Conservation (phyloP, 2,329 filamentous ascomycete species). For the Chaetomium strumarium region DNA sequence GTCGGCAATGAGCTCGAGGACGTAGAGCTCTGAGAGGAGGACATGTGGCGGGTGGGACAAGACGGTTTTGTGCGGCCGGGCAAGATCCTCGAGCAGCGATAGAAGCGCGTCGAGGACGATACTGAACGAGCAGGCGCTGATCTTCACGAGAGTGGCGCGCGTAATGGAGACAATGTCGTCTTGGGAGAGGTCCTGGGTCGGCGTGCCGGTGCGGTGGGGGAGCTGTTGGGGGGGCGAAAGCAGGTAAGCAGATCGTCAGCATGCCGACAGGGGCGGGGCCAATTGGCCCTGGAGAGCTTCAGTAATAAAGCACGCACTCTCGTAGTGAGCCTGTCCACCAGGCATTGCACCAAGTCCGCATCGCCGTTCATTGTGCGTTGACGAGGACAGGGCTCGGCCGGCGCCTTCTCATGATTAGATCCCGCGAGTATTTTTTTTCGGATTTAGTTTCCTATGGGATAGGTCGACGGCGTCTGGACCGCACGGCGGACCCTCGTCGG, state of each 20-base stretch:
- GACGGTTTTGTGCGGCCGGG: conserved; percentile 47
- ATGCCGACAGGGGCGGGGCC: not conserved
- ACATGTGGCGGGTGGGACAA: conserved; percentile 53
- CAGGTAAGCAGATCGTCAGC: not conserved
- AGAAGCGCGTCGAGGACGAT: conserved; percentile 53
- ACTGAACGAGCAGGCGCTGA: conserved; percentile 49
- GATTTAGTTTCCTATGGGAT: conserved; percentile 2
- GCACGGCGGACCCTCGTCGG: conserved; percentile 5
- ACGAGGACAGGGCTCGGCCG: conserved; percentile 24
- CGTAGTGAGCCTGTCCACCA: conserved; percentile 57
- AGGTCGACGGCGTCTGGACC: conserved; percentile 6
- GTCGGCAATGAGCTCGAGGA: conserved; percentile 58
- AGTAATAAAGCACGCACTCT: conserved; percentile 40
- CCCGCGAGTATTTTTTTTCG: conserved; percentile 2
- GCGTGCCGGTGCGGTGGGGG: conserved; percentile 56
- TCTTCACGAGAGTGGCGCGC: conserved; percentile 54
- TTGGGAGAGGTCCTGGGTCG: conserved; percentile 49
- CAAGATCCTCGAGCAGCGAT: conserved; percentile 52
- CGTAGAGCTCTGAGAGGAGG: conserved; percentile 57
- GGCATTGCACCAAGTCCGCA: conserved; percentile 53
- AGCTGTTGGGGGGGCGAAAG: conserved; percentile 38
- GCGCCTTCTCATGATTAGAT: conserved; percentile 27
- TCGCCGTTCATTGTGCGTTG: conserved; percentile 50
- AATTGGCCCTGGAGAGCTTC: not conserved
- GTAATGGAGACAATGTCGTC: conserved; percentile 58